Evolutionary conservation across 805 yeast species (phyloP), one percentile per base, ranked within the genome.

Genomic region (Brettanomyces nanus): DNA sequence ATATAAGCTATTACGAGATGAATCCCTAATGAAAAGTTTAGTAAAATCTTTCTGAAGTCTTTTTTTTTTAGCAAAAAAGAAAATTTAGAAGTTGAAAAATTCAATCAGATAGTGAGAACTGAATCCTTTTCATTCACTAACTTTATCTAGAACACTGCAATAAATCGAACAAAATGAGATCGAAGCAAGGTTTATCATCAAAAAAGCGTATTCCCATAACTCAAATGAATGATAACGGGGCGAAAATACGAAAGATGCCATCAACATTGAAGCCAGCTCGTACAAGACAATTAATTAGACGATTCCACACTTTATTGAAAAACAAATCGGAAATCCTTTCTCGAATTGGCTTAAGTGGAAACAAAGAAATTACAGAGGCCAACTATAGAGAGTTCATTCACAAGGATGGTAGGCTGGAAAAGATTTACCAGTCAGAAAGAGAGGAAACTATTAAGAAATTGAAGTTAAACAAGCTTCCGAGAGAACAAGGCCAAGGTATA

Each of bases 211-310:
- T 18, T 14, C 25, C 46, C 2, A 37, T 36, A 5, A 32, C 35
- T 5, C 19, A 23, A 33, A 14, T 7, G 3, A 7, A 6, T 17
- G 20, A 15, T 9, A 25, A 14, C 4, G 30, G 29, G n/a, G 17
- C 11, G 21, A n/a, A 7, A 29, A 30, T 30, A n/a, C 11, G 35
- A 27, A 37, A 53, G 56, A 13, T 21, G 6, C 77, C 80, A 3
- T 66, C 52, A 29, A 47, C 65, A 6, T 66, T 80, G 39, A 85
- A 80, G 56, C 95, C 86, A 3, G 68, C 71, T 31, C 66, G 75
- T 48, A 81, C 95, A 0, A 65, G 95, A 34, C 77, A 73, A 49
- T 66, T 89, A 17, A 89, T 89, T 20, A 69, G 95, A 39, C 59
- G 86, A 28, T 86, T 75, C 46, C 97, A 87, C 56, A 70, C 75